Percentiles rank a stretch among this genome's conserved stretches.
phyloP scores from a whole-genome alignment of 148 eudicot genomes.

The Chenopodium formosanum region DNA sequence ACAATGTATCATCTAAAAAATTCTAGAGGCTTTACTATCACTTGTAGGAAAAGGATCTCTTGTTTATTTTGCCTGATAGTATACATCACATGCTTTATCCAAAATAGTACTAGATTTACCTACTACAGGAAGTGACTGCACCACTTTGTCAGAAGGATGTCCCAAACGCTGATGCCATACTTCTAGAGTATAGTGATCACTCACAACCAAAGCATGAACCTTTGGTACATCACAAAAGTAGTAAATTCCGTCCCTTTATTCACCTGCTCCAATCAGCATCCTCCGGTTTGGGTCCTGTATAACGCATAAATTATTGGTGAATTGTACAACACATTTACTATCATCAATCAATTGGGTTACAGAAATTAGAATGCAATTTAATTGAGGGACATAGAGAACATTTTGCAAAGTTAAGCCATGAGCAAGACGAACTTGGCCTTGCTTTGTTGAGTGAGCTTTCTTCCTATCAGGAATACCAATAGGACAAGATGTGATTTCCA shows the following conservation, averaged over 20 bases:
- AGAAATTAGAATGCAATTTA: not conserved
- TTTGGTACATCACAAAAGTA: too few species aligned
- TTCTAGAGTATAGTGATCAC: not conserved
- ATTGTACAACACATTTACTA: not conserved
- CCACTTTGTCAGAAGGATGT: not conserved
- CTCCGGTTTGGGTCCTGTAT: not conserved
- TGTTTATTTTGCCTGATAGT: not conserved
- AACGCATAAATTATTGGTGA: not conserved
- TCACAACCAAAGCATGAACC: too few species aligned
- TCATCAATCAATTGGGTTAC: not conserved
- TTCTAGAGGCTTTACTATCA: not conserved
- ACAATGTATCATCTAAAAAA: constrained; percentile 4
- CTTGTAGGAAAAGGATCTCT: not conserved
- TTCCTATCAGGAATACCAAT: not conserved
- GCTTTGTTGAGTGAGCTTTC: not conserved
- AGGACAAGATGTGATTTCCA: not conserved
- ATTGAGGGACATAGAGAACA: not conserved
- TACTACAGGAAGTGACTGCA: not conserved
- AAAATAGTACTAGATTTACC: too few species aligned
- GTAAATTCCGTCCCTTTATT: not conserved
- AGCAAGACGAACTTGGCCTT: too few species aligned
- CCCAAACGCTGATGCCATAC: constrained; percentile 2
- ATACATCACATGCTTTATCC: not conserved
- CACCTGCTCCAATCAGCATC: not conserved
- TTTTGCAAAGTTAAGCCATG: not conserved